Conservation (phyloP, 2,329 filamentous ascomycete genomes). For the Sporothrix pallida region DNA sequence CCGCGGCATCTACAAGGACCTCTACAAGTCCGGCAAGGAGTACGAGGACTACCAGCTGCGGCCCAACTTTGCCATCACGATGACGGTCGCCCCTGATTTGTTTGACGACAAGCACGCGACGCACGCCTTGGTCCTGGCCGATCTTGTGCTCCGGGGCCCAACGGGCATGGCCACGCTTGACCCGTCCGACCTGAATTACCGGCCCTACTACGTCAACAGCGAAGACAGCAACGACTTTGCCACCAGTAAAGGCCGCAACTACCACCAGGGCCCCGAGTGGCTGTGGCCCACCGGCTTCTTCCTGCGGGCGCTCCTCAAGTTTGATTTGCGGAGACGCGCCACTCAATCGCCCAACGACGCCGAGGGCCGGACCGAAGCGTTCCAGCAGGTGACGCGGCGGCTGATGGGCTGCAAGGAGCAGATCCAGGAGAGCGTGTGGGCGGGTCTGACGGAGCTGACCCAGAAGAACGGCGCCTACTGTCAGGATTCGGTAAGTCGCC, state of each 20-base stretch:
- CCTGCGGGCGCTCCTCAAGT: conserved; percentile 86
- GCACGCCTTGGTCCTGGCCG: conserved; percentile 77
- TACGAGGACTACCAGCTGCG: conserved; percentile 98
- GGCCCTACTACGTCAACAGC: conserved; percentile 91
- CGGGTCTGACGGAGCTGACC: conserved; percentile 88
- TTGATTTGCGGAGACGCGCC: conserved; percentile 77
- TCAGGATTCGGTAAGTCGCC: conserved; percentile 84
- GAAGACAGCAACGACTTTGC: conserved; percentile 91
- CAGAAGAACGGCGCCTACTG: conserved; percentile 87
- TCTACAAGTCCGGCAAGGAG: conserved; percentile 91
- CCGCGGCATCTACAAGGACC: conserved; percentile 95
- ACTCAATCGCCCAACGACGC: conserved; percentile 50
- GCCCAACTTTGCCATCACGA: conserved; percentile 91
- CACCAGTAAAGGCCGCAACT: conserved; percentile 93
- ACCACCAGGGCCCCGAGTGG: conserved; percentile 98
- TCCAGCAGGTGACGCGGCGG: conserved; percentile 90
- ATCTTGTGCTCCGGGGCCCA: conserved; percentile 80
- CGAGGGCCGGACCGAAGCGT: conserved; percentile 80
- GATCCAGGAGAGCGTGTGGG: conserved; percentile 82
- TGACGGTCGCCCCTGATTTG: conserved; percentile 88
- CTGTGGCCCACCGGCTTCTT: conserved; percentile 97
- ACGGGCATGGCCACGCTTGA: conserved; percentile 96
- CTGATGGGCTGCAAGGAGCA: conserved; percentile 84
- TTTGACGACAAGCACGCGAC: conserved; percentile 82
- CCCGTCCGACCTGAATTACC: conserved; percentile 89